Evolutionary conservation across 129 eudicot species (phyloP).

Genomic region (Pulicaria dysenterica): DNA sequence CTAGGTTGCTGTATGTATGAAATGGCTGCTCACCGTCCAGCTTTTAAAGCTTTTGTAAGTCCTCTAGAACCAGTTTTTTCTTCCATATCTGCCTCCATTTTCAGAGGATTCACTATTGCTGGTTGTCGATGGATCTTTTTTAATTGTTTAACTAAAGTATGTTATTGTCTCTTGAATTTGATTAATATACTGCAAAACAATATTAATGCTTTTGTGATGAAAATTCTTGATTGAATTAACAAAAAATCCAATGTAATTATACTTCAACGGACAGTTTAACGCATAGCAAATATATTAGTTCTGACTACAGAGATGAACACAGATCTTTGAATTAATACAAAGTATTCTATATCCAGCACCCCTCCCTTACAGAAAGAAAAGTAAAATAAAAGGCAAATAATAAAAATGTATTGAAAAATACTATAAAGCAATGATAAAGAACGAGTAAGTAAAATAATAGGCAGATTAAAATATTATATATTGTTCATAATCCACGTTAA

Average conservation of each 20-base stretch:
- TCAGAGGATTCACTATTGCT: slow-evolving; percentile 17
- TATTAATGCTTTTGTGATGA: no score
- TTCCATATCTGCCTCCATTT: slow-evolving; percentile 10
- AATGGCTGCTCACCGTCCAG: slow-evolving; percentile 99
- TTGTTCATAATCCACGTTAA: not conserved
- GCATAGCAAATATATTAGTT: not conserved
- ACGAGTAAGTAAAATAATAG: not conserved
- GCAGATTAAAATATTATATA: not conserved
- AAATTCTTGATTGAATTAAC: no score
- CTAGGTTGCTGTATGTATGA: slow-evolving; percentile 98
- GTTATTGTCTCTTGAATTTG: slow-evolving; percentile 6
- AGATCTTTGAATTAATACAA: not conserved
- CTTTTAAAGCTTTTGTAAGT: slow-evolving; percentile 98
- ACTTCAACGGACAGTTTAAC: not conserved
- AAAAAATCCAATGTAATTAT: no score
- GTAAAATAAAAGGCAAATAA: not conserved
- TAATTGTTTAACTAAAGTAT: not conserved
- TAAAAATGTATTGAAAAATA: not conserved
- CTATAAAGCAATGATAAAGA: not conserved
- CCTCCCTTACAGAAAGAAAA: not conserved
- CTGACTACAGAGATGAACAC: not conserved
- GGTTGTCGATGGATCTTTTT: slow-evolving; percentile 13
- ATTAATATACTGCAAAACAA: not conserved
- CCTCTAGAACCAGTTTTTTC: slow-evolving; percentile 20
- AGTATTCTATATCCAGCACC: not conserved